Conservation (phyloP, 352 stramenopile genomes). For the Globisporangium solare region DNA sequence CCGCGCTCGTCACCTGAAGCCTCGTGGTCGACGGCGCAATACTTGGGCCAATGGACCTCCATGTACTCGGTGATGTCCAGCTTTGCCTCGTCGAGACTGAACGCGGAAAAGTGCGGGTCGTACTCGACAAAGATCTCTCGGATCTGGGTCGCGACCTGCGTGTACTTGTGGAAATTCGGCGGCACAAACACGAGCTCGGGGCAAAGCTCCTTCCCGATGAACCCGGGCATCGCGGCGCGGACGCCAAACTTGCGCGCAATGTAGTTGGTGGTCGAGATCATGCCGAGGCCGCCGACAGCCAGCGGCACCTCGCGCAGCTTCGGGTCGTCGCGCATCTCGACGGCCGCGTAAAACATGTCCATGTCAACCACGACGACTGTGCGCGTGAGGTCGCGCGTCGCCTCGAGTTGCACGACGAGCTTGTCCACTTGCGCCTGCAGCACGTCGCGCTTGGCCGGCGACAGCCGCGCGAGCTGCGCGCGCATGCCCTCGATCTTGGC, state of each 20-base stretch:
- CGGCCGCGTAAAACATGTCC: constrained; percentile 97
- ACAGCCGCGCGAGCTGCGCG: constrained; percentile 51
- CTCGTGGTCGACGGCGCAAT: constrained; percentile 17
- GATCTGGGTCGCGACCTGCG: constrained; percentile 63
- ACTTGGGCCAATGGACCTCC: constrained; percentile 45
- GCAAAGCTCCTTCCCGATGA: constrained; percentile 95
- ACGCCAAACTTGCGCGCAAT: constrained; percentile 92
- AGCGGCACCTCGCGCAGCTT: constrained; percentile 85
- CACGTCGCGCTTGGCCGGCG: constrained; percentile 22
- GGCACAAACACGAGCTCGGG: constrained; percentile 91
- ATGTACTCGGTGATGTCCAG: constrained; percentile 93
- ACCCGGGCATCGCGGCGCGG: constrained; percentile 94
- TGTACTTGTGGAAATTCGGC: constrained; percentile 91
- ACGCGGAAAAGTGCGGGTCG: constrained; percentile 88
- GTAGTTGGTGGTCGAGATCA: constrained; percentile 98
- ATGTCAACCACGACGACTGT: constrained; percentile 93
- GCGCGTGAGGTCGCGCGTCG: constrained; percentile 42
- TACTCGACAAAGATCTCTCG: constrained; percentile 88
- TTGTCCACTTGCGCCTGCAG: constrained; percentile 40
- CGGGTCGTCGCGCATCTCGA: constrained; percentile 93
- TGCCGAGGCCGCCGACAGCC: constrained; percentile 88
- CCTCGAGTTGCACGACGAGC: constrained; percentile 48
- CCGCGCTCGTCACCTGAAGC: constrained; percentile 12
- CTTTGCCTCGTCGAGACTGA: constrained; percentile 94
- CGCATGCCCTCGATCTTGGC: constrained; percentile 73